These are phyloP conservation scores for Arthrobotrys megalospora DNA, from an alignment of 2,329 filamentous ascomycete genomes.

Conservation along the genomic window DNA sequence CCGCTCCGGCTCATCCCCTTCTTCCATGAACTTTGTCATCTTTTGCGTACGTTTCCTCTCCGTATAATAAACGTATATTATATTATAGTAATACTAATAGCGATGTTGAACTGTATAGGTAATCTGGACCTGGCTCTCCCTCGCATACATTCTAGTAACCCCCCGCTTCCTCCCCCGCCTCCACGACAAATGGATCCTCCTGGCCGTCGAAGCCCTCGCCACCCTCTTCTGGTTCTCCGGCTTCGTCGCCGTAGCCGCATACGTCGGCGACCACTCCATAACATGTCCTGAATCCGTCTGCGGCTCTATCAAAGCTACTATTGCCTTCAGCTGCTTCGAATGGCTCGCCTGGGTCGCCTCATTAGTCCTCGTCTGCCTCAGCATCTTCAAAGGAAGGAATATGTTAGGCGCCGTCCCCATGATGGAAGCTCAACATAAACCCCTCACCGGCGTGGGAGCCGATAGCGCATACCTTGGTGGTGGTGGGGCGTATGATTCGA, in stretches of 20 bases:
- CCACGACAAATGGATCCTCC: slow-evolving; percentile 57
- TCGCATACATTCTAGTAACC: slow-evolving; percentile 55
- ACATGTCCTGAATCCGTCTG: slow-evolving; percentile 53
- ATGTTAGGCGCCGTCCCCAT: slow-evolving; percentile 50
- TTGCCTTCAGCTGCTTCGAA: slow-evolving; percentile 57
- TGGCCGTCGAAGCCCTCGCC: slow-evolving; percentile 57
- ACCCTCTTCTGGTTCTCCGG: slow-evolving; percentile 60
- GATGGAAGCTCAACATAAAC: slow-evolving; percentile 45
- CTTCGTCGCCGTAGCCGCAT: slow-evolving; percentile 54
- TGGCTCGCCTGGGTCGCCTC: slow-evolving; percentile 54
- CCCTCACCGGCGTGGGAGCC: slow-evolving; percentile 23
- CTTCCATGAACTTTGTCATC: slow-evolving; percentile 58
- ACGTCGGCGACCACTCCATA: slow-evolving; percentile 54
- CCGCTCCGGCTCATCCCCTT: slow-evolving; percentile 41
- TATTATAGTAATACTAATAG: not conserved
- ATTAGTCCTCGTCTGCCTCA: slow-evolving; percentile 50
- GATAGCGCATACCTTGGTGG: slow-evolving; percentile 42
- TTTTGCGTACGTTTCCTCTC: slow-evolving; percentile 42
- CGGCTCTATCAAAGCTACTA: slow-evolving; percentile 51
- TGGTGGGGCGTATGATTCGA: slow-evolving; percentile 36
- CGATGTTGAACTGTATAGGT: slow-evolving; percentile 1
- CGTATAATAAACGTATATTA: not conserved
- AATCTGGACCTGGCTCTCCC: slow-evolving; percentile 56
- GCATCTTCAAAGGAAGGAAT: slow-evolving; percentile 51
- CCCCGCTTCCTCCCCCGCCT: slow-evolving; percentile 58